Conservation (phyloP, 805 yeast genomes). For the Scheffersomyces amazonensis region DNA sequence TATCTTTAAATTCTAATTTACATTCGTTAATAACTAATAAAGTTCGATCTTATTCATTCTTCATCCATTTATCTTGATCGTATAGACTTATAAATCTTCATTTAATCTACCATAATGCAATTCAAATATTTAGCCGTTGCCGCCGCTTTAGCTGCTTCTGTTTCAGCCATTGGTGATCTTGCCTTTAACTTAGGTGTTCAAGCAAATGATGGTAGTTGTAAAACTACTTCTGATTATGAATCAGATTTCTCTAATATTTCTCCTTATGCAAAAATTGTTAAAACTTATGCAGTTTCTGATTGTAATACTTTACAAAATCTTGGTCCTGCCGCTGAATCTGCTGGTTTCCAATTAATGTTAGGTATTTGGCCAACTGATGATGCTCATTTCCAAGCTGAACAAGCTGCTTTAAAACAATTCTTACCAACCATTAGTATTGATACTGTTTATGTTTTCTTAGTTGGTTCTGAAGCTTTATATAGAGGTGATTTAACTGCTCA, state of each 20-base stretch:
- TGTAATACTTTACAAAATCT: constrained; percentile 83
- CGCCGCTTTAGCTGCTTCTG: constrained; percentile 49
- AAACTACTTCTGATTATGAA: constrained; percentile 66
- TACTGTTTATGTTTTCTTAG: constrained; percentile 74
- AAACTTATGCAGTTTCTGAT: constrained; percentile 90
- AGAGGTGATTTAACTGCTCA: constrained; percentile 80
- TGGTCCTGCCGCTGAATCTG: constrained; percentile 82
- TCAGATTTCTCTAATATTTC: constrained; percentile 61
- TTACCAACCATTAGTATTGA: constrained; percentile 70
- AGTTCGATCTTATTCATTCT: too few relatives aligned
- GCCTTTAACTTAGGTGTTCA: constrained; percentile 88
- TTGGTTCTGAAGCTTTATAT: constrained; percentile 95
- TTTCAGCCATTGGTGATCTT: constrained; percentile 61
- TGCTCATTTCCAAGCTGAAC: constrained; percentile 70
- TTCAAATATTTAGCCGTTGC: constrained; percentile 41
- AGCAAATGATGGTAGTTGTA: constrained; percentile 73
- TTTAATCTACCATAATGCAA: constrained; percentile 39
- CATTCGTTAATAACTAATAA: too few relatives aligned
- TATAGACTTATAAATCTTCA: too few relatives aligned
- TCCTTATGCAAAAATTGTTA: constrained; percentile 60
- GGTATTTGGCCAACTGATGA: constrained; percentile 96
- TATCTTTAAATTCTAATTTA: too few relatives aligned
- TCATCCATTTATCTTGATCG: too few relatives aligned
- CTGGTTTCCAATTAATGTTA: constrained; percentile 71
- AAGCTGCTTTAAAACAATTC: constrained; percentile 63